Percentiles rank a stretch among this genome's conserved stretches.
phyloP scores from a whole-genome alignment of 192 early-diverging fungal species.

The Entomortierella beljakovae region DNA sequence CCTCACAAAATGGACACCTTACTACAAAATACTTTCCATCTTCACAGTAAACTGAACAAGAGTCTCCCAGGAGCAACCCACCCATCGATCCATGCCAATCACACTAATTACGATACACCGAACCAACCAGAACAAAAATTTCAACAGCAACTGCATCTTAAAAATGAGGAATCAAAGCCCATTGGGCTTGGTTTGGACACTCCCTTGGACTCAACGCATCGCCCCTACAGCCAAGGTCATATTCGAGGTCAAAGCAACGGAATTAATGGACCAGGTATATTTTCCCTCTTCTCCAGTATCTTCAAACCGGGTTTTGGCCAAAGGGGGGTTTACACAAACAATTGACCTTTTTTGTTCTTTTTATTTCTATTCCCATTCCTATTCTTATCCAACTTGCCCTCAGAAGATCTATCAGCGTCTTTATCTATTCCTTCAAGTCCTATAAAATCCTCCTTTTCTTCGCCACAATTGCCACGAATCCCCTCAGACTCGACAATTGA shows the following conservation, averaged over 20 bases:
- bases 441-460: constrained; percentile 15
- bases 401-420: not conserved
- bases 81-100: not conserved
- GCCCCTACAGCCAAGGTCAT: not conserved
- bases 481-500: constrained; percentile 19
- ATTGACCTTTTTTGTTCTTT: constrained; percentile 4
- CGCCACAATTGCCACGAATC: constrained; percentile 5
- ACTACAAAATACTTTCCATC: constrained; percentile 19
- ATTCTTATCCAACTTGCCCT: not conserved
- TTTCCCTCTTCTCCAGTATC: not conserved
- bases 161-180: not conserved
- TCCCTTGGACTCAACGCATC: not conserved
- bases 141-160: not conserved
- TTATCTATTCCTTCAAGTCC: constrained; percentile 20
- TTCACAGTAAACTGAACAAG: constrained; percentile 24
- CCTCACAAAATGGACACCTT: constrained; percentile 7
- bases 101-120: not conserved
- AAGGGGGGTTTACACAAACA: no score
- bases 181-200: not conserved
- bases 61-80: constrained; percentile 14
- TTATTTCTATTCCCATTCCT: not conserved
- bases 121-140: not conserved
- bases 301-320: not conserved
- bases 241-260: no score
- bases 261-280: no score